phyloP scores from a whole-genome alignment of 2,329 filamentous ascomycete genomes.

The Fusarium sp. region DNA sequence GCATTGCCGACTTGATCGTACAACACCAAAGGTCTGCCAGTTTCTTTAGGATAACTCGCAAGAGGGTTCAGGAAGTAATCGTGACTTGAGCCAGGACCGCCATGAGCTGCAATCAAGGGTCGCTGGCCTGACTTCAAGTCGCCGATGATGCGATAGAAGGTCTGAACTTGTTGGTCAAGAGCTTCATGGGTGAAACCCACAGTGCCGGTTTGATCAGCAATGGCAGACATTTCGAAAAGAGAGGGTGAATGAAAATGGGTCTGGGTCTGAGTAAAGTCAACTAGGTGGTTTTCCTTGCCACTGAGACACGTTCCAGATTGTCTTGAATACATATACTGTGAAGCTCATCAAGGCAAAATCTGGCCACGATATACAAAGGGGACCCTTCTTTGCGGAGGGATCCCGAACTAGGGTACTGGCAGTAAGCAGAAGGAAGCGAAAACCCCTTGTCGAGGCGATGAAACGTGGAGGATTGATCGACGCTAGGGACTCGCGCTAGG shows the following conservation, averaged over 20 bases:
- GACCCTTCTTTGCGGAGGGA: neutral
- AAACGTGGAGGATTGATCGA: neutral
- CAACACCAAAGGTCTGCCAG: constrained; percentile 11
- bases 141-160: constrained; percentile 13
- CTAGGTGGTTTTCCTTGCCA: neutral
- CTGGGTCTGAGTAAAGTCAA: neutral
- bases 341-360: neutral
- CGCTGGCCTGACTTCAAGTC: constrained; percentile 15
- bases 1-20: constrained; percentile 17
- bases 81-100: constrained; percentile 15
- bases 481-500: constrained; percentile 13
- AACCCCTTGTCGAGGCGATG: constrained; percentile 1
- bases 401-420: neutral
- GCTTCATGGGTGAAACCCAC: constrained; percentile 10
- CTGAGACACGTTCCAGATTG: constrained; percentile 6
- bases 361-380: neutral
- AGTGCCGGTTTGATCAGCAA: constrained; percentile 10
- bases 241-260: constrained; percentile 4
- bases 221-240: constrained; percentile 2
- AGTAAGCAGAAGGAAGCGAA: constrained; percentile 18
- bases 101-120: constrained; percentile 18
- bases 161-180: constrained; percentile 10
- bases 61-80: constrained; percentile 16
- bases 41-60: constrained; percentile 5
- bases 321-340: constrained; percentile 10